Conservation (phyloP, 495 filamentous ascomycete genomes). For the Monascus purpureus region DNA sequence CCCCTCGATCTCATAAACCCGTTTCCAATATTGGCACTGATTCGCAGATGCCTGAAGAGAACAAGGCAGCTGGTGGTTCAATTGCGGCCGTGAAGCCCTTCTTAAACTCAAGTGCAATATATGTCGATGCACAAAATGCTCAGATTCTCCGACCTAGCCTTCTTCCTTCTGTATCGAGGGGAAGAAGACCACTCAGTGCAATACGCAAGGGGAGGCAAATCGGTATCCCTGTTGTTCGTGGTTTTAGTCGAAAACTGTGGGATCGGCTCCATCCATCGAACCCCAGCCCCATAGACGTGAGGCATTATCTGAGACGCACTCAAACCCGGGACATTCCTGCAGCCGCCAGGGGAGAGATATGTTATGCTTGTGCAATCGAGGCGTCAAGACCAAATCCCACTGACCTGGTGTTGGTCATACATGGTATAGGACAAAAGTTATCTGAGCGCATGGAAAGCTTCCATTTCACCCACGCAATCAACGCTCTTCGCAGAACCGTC, state of each 20-base stretch:
- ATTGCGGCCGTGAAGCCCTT: conserved; percentile 33
- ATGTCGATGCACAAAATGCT: conserved; percentile 57
- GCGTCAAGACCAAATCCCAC: conserved; percentile 63
- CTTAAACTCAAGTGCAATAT: conserved; percentile 63
- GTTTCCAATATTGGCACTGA: conserved; percentile 2
- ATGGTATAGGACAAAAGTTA: conserved; percentile 95
- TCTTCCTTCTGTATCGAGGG: conserved; percentile 67
- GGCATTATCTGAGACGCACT: conserved; percentile 33
- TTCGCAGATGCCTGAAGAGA: conserved; percentile 13
- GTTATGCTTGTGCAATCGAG: conserved; percentile 37
- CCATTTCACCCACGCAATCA: conserved; percentile 92
- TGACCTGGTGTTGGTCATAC: conserved; percentile 79
- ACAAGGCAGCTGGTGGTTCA: conserved; percentile 29
- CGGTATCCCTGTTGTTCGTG: conserved; percentile 74
- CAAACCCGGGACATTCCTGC: conserved; percentile 15
- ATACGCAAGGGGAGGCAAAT: conserved; percentile 74
- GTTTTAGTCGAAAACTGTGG: conserved; percentile 69
- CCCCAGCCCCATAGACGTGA: conserved; percentile 29
- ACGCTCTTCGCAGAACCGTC: conserved; percentile 71
- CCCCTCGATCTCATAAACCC: conserved; percentile 4
- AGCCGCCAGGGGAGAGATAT: conserved; percentile 20
- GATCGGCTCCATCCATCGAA: conserved; percentile 56
- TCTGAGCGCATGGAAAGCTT: conserved; percentile 91
- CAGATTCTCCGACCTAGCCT: conserved; percentile 69
- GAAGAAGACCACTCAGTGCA: conserved; percentile 60